These are phyloP conservation scores for Crucihimalaya himalaica DNA, from an alignment of 345 rosid genomes.

Conservation along the genomic window DNA sequence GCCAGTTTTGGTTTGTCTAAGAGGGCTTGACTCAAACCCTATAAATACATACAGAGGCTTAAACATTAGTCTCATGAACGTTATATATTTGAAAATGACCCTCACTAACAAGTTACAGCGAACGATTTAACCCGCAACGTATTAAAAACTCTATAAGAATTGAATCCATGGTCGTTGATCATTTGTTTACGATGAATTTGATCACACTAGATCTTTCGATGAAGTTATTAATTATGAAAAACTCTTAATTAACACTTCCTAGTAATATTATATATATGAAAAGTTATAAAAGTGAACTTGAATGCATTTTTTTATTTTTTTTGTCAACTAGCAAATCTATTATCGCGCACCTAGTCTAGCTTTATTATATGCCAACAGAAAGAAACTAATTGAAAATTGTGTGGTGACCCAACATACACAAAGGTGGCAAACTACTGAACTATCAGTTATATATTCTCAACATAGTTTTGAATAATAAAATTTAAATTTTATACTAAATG, in stretches of 20 bases:
- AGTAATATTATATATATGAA: not conserved
- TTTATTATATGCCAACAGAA: not conserved
- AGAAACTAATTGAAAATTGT: not conserved
- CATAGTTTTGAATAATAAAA: not conserved
- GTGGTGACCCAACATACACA: slow-evolving; percentile 13
- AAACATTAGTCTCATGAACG: no score
- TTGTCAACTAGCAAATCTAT: not conserved
- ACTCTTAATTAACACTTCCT: no score
- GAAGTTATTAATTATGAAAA: no score
- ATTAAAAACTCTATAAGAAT: not conserved
- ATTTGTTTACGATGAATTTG: not conserved
- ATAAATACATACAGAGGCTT: no score
- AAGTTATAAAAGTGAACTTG: not conserved
- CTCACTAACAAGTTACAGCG: no score
- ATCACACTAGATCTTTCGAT: not conserved
- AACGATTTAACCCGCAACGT: no score
- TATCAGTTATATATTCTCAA: not conserved
- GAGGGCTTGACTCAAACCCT: no score
- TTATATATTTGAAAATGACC: no score
- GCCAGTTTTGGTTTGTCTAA: not conserved
- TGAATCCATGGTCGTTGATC: not conserved
- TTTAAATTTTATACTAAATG: not conserved
- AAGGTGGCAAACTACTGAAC: slow-evolving; percentile 31
- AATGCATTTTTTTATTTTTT: not conserved
- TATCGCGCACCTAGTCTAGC: not conserved